Percentiles rank a stretch among this genome's conserved stretches.
These are phyloP conservation scores for Vairimorpha apis DNA, from an alignment of 371 early-diverging fungal genomes.

Conservation along the genomic window DNA sequence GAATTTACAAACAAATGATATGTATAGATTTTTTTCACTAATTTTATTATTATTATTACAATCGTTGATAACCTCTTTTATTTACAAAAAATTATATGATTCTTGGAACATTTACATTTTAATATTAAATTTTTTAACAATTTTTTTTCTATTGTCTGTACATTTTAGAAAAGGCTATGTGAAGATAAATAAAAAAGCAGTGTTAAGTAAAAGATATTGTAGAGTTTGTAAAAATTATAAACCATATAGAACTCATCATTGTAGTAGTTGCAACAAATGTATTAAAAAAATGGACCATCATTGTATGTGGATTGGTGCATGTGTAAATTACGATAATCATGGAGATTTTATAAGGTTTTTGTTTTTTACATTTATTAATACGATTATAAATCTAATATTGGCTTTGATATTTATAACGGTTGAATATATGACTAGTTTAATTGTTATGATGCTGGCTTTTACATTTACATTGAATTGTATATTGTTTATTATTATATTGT, in stretches of 20 bases:
- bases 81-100: no score
- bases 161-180: constrained; percentile 23
- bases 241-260: constrained; percentile 90
- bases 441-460: no score
- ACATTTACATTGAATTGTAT: no score
- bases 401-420: no score
- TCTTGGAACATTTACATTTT: no score
- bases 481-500: no score
- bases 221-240: constrained; percentile 68
- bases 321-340: constrained; percentile 73
- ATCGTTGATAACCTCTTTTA: no score
- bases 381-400: no score
- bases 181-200: not conserved
- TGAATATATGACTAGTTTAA: no score
- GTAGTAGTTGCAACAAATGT: constrained; percentile 84
- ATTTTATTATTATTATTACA: no score
- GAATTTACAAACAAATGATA: no score
- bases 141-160: not conserved
- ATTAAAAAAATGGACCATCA: constrained; percentile 96
- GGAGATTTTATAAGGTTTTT: constrained; percentile 64
- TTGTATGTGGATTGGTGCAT: constrained; percentile 91
- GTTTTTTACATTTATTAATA: constrained; percentile 42
- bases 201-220: constrained; percentile 55
- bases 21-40: no score
- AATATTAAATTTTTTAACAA: constrained; percentile 8